Base-by-base conservation (phyloP, 768 basidiomycete genomes). In the Filobasidium floriforme region DNA sequence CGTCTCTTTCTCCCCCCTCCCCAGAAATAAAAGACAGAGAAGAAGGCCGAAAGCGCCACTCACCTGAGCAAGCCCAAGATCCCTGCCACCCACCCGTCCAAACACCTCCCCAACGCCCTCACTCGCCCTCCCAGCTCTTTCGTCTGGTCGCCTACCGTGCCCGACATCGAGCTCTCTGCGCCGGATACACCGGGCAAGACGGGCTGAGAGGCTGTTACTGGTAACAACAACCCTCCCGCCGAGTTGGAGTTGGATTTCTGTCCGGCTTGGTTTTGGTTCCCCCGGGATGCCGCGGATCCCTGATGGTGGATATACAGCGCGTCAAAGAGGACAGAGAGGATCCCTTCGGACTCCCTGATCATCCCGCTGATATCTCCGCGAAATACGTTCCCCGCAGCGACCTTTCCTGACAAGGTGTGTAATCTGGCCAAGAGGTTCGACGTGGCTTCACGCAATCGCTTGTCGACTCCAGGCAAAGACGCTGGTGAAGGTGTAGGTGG, bases 41-140 rank as follows among this genome's bases (percentile, higher is more conserved):
- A 24, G 26, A 57, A 57, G 19, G 24, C 12, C 22, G 52, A 22
- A 57, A 57, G 24, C 2, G 7, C 41, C 0, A 62, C 72, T 19
- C 41, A 74, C 73, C 70, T 60, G 11, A 79, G 61, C 19, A 76
- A 59, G 1, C 72, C 70, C 0, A 68, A 59, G 7, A 75, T 62
- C 18, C 75, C 66, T 24, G 75, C 73, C 1, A 69, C 65, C 29
- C 69, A 72, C 11, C 74, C 76, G 24, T 75, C 73, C 12, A 76
- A 32, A 29, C 24, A 29, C 24, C 28, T 29, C 22, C 22, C 29
- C 24, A 18, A 9, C 59, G 60, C 11, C 54, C 28, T 0, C 18
- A 62, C 32, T 26, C 49, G 52, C 63, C 41, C 61, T 26, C 54
- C 60, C 55, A 52, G 4, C 51, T 41, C 22, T 55, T 43, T 64